These are phyloP conservation scores for Parachlorella kessleri DNA, from an alignment of 139 green algal genomes.

Conservation along the genomic window DNA sequence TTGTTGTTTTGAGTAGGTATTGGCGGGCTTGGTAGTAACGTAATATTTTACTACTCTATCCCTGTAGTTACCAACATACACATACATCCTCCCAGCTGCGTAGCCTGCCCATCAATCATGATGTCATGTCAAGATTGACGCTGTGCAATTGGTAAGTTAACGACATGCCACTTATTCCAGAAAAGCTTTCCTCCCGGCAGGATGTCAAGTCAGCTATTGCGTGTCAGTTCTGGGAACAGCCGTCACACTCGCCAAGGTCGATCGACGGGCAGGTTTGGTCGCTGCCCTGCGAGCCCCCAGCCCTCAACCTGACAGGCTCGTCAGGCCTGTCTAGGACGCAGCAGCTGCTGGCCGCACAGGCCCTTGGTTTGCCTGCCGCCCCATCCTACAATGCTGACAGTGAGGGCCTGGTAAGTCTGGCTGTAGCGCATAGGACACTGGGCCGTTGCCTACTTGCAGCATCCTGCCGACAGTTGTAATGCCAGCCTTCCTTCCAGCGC, in stretches of 20 bases:
- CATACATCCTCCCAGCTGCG: no score
- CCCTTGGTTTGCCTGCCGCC: conserved; percentile 55
- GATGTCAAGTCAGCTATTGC: conserved; percentile 49
- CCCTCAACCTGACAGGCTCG: conserved; percentile 49
- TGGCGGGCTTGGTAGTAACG: no score
- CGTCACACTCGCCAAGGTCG: conserved; percentile 33
- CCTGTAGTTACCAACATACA: no score
- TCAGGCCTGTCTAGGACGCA: conserved; percentile 68
- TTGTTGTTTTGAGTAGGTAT: no score
- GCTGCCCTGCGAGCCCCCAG: conserved; percentile 61
- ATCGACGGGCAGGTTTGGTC: conserved; percentile 50
- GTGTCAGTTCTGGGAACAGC: conserved; percentile 75
- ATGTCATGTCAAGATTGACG: no score
- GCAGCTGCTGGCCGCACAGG: conserved; percentile 68
- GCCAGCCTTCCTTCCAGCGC: no score
- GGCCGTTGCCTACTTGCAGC: no score
- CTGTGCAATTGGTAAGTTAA: no score
- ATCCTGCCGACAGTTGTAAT: no score
- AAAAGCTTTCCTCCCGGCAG: conserved; percentile 47
- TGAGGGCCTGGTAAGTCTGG: conserved; percentile 60
- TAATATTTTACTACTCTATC: no score
- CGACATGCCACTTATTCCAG: conserved; percentile 67
- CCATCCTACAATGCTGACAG: conserved; percentile 56
- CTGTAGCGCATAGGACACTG: no score
- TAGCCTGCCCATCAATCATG: no score